Conservation (phyloP, 2,329 filamentous ascomycete genomes). For the Penicillium sp. region DNA sequence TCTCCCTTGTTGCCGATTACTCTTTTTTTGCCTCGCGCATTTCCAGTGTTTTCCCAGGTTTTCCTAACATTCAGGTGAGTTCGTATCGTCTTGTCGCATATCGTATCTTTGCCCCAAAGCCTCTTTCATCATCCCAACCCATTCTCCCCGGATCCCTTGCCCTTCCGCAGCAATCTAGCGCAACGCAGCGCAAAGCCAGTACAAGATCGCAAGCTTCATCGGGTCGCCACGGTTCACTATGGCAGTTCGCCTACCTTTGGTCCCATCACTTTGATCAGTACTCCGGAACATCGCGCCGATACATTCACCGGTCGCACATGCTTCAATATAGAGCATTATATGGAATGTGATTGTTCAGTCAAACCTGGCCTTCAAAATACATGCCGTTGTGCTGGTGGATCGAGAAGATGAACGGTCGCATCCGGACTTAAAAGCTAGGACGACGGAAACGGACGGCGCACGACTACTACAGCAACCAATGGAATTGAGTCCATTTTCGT, state of each 20-base stretch:
- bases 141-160: neutral
- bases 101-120: conserved; percentile 5
- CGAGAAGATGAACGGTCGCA: conserved; percentile 15
- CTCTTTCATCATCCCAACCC: conserved; percentile 18
- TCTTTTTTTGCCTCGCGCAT: conserved; percentile 21
- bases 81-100: neutral
- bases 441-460: conserved; percentile 25
- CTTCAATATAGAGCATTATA: neutral
- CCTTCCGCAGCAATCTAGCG: neutral
- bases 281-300: neutral
- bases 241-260: neutral
- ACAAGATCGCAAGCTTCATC: neutral
- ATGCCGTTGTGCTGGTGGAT: neutral
- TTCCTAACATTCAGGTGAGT: conserved; percentile 24
- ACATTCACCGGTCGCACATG: neutral
- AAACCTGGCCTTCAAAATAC: neutral
- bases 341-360: neutral
- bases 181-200: neutral
- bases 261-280: conserved; percentile 2
- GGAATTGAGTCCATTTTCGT: conserved; percentile 2
- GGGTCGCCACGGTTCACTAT: neutral
- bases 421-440: conserved; percentile 5
- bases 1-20: conserved; percentile 19
- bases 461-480: conserved; percentile 3
- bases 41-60: conserved; percentile 19